Evolutionary conservation across 2,329 filamentous ascomycete genomes (phyloP), one percentile per base, ranked within the genome.

Genomic region (Phoma herbarum): DNA sequence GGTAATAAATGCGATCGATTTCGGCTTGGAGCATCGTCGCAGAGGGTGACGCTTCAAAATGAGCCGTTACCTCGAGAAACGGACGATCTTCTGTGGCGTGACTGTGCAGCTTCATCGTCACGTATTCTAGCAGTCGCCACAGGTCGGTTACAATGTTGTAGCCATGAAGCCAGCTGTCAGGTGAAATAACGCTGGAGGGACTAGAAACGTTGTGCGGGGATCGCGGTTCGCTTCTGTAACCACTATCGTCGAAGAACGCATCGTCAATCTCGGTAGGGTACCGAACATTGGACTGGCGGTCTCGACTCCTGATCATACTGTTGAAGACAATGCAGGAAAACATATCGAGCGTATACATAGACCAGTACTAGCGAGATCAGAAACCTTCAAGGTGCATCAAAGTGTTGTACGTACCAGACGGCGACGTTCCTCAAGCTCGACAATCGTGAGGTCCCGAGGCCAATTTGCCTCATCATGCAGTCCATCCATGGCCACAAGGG

Each of bases 91-190:
- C 31, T 14, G 31, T 4, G 31, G 2, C 12, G 31, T 33, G 31
- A 22, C 71, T 75, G 9, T 67, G 11, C 79, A 55, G 41, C 44
- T 43, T 49, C 29, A 46, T 42, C 14, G 49, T 53, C 33, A 37
- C 80, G 61, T 86, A 83, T 64, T 86, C 84, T 16, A 87, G 71
- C 9, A 86, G 77, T 5, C 84, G 80, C 64, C 86, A 86, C 0
- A 86, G 71, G 64, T 86, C 84, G 0, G 83, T 85, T 7, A 80
- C 83, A 57, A 85, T 85, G 68, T 86, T 86, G 83, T 83, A 86
- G 18, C 84, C 84, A 41, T 79, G 77, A 8, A 86, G 71, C 84
- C 84, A 86, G 29, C 69, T 57, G n/a, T 16, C 23, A 35, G n/a
- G 29, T 16, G 42, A 43, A 22, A 83, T 78, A 33, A 33, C 31